Percentiles rank a stretch among this genome's conserved stretches.
Conservation (phyloP, 441 rosid species). For the Lepidium campestre region DNA sequence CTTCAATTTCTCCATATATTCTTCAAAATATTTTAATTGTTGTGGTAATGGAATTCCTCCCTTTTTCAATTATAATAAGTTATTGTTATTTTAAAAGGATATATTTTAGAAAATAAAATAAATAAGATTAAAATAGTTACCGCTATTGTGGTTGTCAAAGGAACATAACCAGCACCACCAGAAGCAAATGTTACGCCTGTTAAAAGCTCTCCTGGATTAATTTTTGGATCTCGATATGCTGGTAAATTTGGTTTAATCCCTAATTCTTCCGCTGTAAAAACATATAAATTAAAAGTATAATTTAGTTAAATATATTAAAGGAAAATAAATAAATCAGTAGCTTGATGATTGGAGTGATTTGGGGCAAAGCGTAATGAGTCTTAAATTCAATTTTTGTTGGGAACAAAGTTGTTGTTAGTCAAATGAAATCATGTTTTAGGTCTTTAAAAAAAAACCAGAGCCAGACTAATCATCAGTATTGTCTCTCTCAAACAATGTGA, state of each 20-base stretch:
- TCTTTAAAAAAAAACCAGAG: too few relatives aligned
- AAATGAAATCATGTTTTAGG: too few relatives aligned
- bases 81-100: background rate
- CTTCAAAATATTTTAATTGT: conserved; percentile 46
- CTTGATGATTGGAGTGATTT: too few relatives aligned
- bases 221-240: conserved; percentile 51
- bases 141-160: conserved; percentile 12
- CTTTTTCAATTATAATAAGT: conserved; percentile 6
- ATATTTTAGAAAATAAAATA: background rate
- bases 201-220: conserved; percentile 44
- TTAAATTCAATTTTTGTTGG: too few relatives aligned
- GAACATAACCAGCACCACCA: conserved; percentile 55
- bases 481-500: too few relatives aligned
- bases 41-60: conserved; percentile 33
- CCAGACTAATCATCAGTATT: too few relatives aligned
- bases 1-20: conserved; percentile 45
- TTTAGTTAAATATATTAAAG: too few relatives aligned
- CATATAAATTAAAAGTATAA: background rate
- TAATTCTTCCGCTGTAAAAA: conserved; percentile 48
- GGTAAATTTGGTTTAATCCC: conserved; percentile 57
- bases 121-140: background rate
- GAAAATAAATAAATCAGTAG: too few relatives aligned
- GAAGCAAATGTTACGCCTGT: conserved; percentile 86
- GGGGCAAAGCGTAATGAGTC: too few relatives aligned
- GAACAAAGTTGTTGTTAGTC: too few relatives aligned